Conservation (phyloP, 2,329 filamentous ascomycete species). For the Sporothrix pseudoabietina region DNA sequence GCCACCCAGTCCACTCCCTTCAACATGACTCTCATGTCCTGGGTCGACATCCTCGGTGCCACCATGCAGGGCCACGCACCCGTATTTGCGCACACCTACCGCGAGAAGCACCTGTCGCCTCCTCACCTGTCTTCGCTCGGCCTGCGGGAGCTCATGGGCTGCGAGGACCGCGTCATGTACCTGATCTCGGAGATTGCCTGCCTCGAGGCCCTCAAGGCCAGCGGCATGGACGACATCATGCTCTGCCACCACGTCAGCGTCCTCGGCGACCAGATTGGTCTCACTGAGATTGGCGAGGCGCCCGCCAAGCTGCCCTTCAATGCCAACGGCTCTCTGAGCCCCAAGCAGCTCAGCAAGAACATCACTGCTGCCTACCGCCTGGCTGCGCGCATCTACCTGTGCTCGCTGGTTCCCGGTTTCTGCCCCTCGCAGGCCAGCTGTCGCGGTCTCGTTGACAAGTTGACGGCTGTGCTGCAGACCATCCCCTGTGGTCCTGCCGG, state of each 20-base stretch:
- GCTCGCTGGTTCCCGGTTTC: conserved; percentile 88
- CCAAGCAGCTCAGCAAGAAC: conserved; percentile 82
- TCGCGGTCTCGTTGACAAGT: conserved; percentile 73
- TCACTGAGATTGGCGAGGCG: conserved; percentile 69
- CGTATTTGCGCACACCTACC: conserved; percentile 90
- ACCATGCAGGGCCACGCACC: conserved; percentile 88
- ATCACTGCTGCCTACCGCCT: conserved; percentile 89
- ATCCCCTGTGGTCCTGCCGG: conserved; percentile 81
- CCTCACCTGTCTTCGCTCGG: conserved; percentile 65
- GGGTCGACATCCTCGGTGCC: conserved; percentile 96
- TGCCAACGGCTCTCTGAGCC: conserved; percentile 72
- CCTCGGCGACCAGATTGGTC: conserved; percentile 82
- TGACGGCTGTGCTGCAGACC: conserved; percentile 73
- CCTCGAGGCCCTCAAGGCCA: conserved; percentile 81
- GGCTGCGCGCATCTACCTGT: conserved; percentile 94
- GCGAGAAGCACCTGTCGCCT: conserved; percentile 81
- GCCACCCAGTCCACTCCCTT: conserved; percentile 67
- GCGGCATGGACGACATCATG: conserved; percentile 80
- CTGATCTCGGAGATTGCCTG: conserved; percentile 97
- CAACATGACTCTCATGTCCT: conserved; percentile 91
- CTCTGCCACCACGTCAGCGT: conserved; percentile 87
- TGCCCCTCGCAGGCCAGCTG: conserved; percentile 73
- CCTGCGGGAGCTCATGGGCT: conserved; percentile 92
- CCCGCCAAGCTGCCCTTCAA: conserved; percentile 64
- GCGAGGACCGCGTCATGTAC: conserved; percentile 96